phyloP scores from a whole-genome alignment of 1,284 basidiomycete genomes.

The Caloboletus inedulis region DNA sequence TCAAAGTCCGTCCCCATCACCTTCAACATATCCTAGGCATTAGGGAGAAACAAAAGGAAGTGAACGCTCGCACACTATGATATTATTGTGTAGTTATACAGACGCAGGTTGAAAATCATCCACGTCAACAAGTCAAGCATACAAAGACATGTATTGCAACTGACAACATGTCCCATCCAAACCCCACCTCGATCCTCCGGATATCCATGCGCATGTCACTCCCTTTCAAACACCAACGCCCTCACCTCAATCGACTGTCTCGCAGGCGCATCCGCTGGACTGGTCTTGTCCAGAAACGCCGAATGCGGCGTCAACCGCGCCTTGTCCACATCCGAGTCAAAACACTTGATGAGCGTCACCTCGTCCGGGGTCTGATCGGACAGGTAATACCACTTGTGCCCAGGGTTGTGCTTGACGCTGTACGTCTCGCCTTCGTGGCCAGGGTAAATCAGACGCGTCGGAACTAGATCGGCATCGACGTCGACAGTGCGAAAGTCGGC shows the following conservation, averaged over 20 bases:
- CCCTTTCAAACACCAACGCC: constrained; percentile 18
- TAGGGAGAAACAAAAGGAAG: too few species aligned
- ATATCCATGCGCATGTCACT: background rate
- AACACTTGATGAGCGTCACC: constrained; percentile 47
- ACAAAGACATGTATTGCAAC: too few species aligned
- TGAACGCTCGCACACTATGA: too few species aligned
- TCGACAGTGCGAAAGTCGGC: constrained; percentile 44
- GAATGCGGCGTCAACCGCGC: constrained; percentile 45
- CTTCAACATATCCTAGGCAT: too few species aligned
- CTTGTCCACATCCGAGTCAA: constrained; percentile 37
- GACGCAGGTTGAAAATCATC: too few species aligned
- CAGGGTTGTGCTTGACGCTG: constrained; percentile 34
- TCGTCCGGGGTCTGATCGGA: constrained; percentile 45
- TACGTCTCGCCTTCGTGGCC: constrained; percentile 38
- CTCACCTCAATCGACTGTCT: constrained; percentile 24
- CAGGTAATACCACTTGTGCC: constrained; percentile 47
- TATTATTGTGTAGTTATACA: too few species aligned
- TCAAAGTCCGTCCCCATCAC: too few species aligned
- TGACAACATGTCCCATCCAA: too few species aligned
- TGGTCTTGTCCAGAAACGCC: constrained; percentile 40
- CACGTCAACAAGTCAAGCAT: too few species aligned
- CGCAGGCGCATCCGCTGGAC: constrained; percentile 37
- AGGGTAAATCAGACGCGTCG: constrained; percentile 34
- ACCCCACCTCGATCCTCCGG: too few species aligned
- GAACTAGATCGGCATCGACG: constrained; percentile 34